Conservation (phyloP, 2,329 filamentous ascomycete genomes). For the Gaeumannomyces tritici region DNA sequence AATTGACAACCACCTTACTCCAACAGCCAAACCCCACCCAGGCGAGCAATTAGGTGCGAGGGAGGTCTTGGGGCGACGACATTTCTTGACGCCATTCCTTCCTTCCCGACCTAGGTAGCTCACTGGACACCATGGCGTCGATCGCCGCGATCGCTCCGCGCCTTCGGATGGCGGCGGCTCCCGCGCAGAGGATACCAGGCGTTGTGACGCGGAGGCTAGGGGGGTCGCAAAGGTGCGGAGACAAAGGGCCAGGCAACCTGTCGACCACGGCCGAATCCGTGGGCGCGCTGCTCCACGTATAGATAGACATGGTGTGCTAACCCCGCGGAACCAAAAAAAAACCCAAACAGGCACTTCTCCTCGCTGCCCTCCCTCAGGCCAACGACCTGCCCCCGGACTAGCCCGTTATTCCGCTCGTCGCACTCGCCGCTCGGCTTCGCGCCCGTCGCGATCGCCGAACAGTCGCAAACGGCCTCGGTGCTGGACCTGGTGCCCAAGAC, state of each 20-base stretch:
- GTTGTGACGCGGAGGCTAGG: background rate
- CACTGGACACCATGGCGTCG: background rate
- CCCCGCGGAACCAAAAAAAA: background rate
- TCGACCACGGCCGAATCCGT: too few relatives aligned
- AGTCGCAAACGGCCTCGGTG: constrained; percentile 3
- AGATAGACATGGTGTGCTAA: background rate
- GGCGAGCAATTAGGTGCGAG: background rate
- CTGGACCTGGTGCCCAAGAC: constrained; percentile 34
- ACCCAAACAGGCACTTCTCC: constrained; percentile 15
- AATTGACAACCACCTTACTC: background rate
- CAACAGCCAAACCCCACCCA: background rate
- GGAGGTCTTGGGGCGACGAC: too few relatives aligned
- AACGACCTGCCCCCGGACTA: constrained; percentile 13
- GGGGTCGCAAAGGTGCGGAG: background rate
- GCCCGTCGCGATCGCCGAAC: constrained; percentile 6
- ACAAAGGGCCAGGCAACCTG: too few relatives aligned
- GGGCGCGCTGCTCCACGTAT: too few relatives aligned
- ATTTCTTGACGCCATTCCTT: background rate
- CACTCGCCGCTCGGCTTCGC: constrained; percentile 12
- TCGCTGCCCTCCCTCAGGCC: constrained; percentile 42
- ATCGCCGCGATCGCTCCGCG: background rate
- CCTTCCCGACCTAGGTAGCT: background rate
- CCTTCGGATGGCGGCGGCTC: background rate
- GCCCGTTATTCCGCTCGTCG: constrained; percentile 19
- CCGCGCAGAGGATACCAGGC: background rate